A percentile compares a stretch with the other conserved stretches of the same genome.
phyloP scores from a whole-genome alignment of 2,329 filamentous ascomycete genomes.

The Colletotrichum scovillei region DNA sequence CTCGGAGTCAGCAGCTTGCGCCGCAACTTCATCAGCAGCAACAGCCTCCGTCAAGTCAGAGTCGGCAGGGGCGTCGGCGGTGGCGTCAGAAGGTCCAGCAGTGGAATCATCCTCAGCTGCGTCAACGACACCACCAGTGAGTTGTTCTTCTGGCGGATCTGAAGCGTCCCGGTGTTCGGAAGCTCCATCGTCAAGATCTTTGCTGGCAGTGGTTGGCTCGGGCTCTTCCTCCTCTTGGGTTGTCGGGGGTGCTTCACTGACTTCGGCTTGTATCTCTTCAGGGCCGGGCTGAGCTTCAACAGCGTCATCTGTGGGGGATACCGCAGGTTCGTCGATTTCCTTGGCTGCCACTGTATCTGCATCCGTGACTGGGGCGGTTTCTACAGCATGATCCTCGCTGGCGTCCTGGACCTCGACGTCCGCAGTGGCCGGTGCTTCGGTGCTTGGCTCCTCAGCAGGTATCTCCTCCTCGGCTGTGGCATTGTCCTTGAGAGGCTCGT shows the following conservation, averaged over 20 bases:
- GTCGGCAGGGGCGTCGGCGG: slow-evolving; percentile 14
- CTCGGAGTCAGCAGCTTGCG: background rate
- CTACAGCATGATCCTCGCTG: background rate
- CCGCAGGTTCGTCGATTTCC: background rate
- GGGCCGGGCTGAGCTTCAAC: slow-evolving; percentile 48
- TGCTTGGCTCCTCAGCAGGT: background rate
- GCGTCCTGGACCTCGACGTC: background rate
- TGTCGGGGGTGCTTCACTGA: slow-evolving; percentile 25
- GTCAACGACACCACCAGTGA: slow-evolving; percentile 25
- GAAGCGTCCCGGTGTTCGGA: slow-evolving; percentile 20
- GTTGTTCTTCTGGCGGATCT: slow-evolving; percentile 25
- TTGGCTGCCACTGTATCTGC: background rate
- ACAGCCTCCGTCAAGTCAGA: background rate
- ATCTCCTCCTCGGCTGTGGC: background rate
- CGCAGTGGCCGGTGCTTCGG: background rate
- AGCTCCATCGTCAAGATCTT: slow-evolving; percentile 33
- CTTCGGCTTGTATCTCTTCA: slow-evolving; percentile 21
- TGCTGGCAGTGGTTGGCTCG: slow-evolving; percentile 26
- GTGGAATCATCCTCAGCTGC: slow-evolving; percentile 22
- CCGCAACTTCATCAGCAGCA: background rate
- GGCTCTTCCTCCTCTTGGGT: slow-evolving; percentile 20
- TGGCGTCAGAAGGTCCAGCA: slow-evolving; percentile 17
- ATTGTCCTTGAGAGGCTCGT: background rate
- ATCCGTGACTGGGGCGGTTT: background rate
- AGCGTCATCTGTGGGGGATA: background rate